phyloP scores from a whole-genome alignment of 495 filamentous ascomycete genomes.

The Aspergillus nanangensis region DNA sequence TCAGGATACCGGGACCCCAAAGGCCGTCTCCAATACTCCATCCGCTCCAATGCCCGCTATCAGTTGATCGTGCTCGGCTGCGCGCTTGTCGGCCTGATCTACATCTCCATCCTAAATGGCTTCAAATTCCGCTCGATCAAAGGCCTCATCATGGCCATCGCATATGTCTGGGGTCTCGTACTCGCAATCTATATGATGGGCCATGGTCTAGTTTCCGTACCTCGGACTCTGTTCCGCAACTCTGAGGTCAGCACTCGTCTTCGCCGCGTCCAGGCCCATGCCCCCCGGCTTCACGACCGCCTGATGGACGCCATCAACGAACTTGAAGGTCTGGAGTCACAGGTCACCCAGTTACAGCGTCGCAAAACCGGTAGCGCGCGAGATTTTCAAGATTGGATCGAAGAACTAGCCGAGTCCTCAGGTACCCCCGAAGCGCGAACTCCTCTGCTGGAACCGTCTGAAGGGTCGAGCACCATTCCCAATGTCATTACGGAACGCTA shows the following conservation, averaged over 20 bases:
- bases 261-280: conserved; percentile 68
- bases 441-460: conserved; percentile 33
- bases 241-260: conserved; percentile 68
- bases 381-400: conserved; percentile 90
- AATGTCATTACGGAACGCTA: conserved; percentile 90
- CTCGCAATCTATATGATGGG: conserved; percentile 97
- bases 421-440: conserved; percentile 61
- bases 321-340: conserved; percentile 74
- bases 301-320: conserved; percentile 79
- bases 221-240: conserved; percentile 71
- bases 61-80: conserved; percentile 73
- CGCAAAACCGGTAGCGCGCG: conserved; percentile 79
- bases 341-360: conserved; percentile 70
- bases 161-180: conserved; percentile 87
- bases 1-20: conserved; percentile 86
- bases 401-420: conserved; percentile 74
- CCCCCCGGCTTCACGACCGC: conserved; percentile 79
- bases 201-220: conserved; percentile 89
- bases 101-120: conserved; percentile 76
- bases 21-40: conserved; percentile 73
- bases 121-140: conserved; percentile 63
- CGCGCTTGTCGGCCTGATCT: conserved; percentile 68
- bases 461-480: conserved; percentile 46
- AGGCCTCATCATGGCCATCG: conserved; percentile 83
- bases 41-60: conserved; percentile 82